Base-by-base conservation (phyloP, 1,139 yeast genomes). In the Saccharomycopsis hybrid region DNA sequence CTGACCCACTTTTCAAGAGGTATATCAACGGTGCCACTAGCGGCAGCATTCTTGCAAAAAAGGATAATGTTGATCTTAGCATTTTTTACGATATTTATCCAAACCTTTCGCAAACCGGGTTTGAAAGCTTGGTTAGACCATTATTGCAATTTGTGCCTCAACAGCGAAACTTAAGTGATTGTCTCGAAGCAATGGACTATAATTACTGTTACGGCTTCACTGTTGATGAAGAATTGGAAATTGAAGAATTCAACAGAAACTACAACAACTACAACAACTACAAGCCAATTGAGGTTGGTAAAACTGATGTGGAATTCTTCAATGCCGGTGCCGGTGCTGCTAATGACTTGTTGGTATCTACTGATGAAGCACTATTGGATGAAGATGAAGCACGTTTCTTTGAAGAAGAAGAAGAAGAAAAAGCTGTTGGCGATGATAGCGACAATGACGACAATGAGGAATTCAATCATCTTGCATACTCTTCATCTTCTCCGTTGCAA, bases 61-160 rank as follows among this genome's bases (percentile, higher is more conserved):
- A 25, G 13, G 47, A 43, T 18, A 13, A 32, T 18, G 13, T 47
- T 35, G 28, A 48, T 27, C 13, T 44, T n/a, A 13, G 38, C 43
- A 27, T 44, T 44, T 50, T 48, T 32, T 52, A 35, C 27, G 53
- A 50, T 29, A 41, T 44, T 38, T 50, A 41, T 29, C 46, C 55
- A 27, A 48, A 39, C 11, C 39, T 51, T 24, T 48, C 54, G 5
- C 8, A n/a, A 24, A 35, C 25, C 32, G 54, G 54, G 2, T 45
- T 44, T 41, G 49, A 52, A 8, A 42, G 47, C 25, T 24, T 45
- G 29, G 47, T 48, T 42, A 29, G 38, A 28, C 51, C 52, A 8
- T 44, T 52, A 31, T 43, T 52, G 30, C 46, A 47, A 33, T 30
- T 44, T 9, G 41, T 24, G 3, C 48, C 47, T 25, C 40, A 31